Base-by-base conservation (phyloP, 2,329 filamentous ascomycete species). In the Colletotrichum shisoi region DNA sequence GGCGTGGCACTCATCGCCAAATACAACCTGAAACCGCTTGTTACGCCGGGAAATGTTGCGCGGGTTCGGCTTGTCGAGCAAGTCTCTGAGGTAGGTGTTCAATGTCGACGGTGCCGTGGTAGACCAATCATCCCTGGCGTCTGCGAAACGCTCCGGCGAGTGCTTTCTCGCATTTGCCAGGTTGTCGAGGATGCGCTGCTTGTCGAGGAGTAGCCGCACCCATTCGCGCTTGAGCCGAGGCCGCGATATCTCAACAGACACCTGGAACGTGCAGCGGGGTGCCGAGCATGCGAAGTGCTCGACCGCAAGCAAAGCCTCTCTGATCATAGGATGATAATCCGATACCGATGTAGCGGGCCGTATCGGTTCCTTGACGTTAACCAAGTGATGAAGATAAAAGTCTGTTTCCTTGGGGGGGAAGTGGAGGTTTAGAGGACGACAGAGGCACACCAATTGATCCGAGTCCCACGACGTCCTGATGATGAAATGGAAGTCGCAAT, bases 41-140 rank as follows among this genome's bases (percentile, higher is more conserved):
- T 88, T 88, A 1, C 85, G 77, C 60, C 83, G 83, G 2, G 84
- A 84, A 42, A 88, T 86, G 57, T 77, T 83, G 51, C 82, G 76
- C 0, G 73, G 67, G 2, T 67, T 70, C 0, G 73, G 73, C 9
- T 77, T 76, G 42, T 77, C 76, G 3, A 84, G 76, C 6, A 83
- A 76, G 65, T 87, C 84, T 39, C 79, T 81, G 3, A 87, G 74
- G 57, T 87, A 87, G 7, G 80, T 81, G 63, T 82, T 80, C 3
- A 87, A 74, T 12, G 84, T 84, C 7, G 72, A 59, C 3, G 83
- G 76, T 0, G 81, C 77, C n/a, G 79, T 77, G 2, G 75, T 73
- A 3, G 73, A 74, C 74, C 80, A 82, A 9, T 78, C 74, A 15
- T 81, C 75, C 2, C 77, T 74, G 1, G 82, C 76, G 21, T 80